Percentiles rank a stretch among this genome's conserved stretches.
phyloP scores from a whole-genome alignment of 805 yeast species.

The Diddensiella santjacobensis region DNA sequence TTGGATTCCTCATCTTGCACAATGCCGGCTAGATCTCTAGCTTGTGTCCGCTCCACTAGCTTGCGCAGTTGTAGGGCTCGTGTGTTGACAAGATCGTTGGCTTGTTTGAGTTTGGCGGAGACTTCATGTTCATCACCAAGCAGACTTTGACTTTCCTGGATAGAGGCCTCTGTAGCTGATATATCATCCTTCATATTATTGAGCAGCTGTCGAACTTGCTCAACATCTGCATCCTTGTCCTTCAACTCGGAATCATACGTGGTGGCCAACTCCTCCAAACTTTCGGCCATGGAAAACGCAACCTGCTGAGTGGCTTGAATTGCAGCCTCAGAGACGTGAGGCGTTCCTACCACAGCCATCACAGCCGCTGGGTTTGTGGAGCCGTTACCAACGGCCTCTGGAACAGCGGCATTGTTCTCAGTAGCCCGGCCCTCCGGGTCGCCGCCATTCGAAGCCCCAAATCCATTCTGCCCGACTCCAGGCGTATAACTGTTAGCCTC shows the following conservation, averaged over 20 bases:
- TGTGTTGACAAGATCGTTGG: constrained; percentile 28
- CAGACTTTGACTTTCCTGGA: constrained; percentile 30
- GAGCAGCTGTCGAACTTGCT: constrained; percentile 45
- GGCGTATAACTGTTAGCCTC: neutral
- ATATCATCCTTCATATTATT: constrained; percentile 41
- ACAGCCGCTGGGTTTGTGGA: constrained; percentile 1
- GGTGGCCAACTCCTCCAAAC: constrained; percentile 35
- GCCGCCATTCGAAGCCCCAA: neutral
- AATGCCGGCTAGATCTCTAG: constrained; percentile 52
- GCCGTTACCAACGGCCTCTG: too few relatives aligned
- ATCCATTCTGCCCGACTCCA: constrained; percentile 7
- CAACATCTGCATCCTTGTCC: constrained; percentile 50
- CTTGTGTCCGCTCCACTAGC: constrained; percentile 61
- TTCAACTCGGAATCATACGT: constrained; percentile 55
- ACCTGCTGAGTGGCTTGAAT: constrained; percentile 50
- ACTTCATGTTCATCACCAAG: constrained; percentile 31
- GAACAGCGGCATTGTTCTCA: neutral
- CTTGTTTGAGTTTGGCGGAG: constrained; percentile 21
- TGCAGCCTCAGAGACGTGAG: constrained; percentile 52
- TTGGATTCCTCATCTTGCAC: constrained; percentile 53
- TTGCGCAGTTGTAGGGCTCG: constrained; percentile 37
- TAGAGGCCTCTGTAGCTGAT: constrained; percentile 33
- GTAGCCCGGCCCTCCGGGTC: neutral
- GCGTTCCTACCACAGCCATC: constrained; percentile 21
- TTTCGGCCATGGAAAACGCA: constrained; percentile 32